Conservation (phyloP, 2,329 filamentous ascomycete genomes). For the Lizonia empirigonia region DNA sequence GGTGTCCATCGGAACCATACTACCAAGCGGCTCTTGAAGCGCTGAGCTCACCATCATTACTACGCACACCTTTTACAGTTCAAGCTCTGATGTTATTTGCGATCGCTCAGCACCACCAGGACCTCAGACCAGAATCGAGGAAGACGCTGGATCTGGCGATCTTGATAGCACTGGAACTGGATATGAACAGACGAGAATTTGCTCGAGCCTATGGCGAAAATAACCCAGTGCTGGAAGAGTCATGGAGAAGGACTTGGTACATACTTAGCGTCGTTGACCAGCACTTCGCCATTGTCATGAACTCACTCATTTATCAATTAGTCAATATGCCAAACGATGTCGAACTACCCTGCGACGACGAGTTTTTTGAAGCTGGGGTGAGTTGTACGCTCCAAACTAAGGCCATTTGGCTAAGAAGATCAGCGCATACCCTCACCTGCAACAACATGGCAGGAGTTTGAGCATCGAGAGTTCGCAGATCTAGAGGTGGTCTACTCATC, state of each 20-base stretch:
- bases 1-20: constrained; percentile 37
- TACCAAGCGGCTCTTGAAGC: constrained; percentile 29
- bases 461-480: constrained; percentile 73
- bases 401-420: not conserved
- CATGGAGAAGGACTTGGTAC: constrained; percentile 89
- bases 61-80: constrained; percentile 60
- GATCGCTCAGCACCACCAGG: constrained; percentile 80
- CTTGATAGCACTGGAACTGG: constrained; percentile 74
- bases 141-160: constrained; percentile 69
- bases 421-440: constrained; percentile 38
- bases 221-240: constrained; percentile 75
- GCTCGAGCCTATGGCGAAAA: constrained; percentile 67
- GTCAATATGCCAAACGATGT: constrained; percentile 70
- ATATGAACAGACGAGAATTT: constrained; percentile 74
- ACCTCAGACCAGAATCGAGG: constrained; percentile 69
- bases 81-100: constrained; percentile 79
- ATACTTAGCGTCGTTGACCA: constrained; percentile 76
- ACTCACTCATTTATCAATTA: constrained; percentile 69
- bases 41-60: constrained; percentile 24
- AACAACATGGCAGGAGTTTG: constrained; percentile 72
- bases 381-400: constrained; percentile 14
- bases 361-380: constrained; percentile 59
- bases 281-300: constrained; percentile 78
- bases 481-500: constrained; percentile 78
- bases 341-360: constrained; percentile 80